Evolutionary conservation across 2,329 filamentous ascomycete genomes (phyloP).

Genomic region (Biscogniauxia mediterranea): DNA sequence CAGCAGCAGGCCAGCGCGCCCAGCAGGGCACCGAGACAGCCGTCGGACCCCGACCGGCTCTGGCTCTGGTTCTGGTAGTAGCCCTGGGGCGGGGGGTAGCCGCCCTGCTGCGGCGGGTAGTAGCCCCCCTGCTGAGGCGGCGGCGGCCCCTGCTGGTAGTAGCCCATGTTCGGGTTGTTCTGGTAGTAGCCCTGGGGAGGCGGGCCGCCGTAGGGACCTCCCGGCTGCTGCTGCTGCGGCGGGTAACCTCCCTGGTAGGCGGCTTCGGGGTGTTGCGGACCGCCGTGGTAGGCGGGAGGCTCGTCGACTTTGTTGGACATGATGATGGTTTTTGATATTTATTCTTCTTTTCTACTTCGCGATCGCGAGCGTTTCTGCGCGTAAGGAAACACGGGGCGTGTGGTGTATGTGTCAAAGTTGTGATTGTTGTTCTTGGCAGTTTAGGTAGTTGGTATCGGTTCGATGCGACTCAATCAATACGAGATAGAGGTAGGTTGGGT

Average conservation of each 20-base stretch:
- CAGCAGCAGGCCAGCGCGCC: conserved; percentile 57
- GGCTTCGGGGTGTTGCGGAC: conserved; percentile 45
- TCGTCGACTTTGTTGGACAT: conserved; percentile 49
- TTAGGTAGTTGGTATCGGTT: too few species aligned
- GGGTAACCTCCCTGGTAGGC: conserved; percentile 37
- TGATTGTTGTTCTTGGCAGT: too few species aligned
- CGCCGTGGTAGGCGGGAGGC: conserved; percentile 48
- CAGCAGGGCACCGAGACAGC: conserved; percentile 45
- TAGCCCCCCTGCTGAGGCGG: conserved; percentile 33
- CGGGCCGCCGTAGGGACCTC: conserved; percentile 21
- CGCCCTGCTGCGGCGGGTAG: conserved; percentile 34
- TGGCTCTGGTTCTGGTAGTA: conserved; percentile 31
- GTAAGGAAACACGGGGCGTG: too few species aligned
- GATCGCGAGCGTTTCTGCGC: background rate
- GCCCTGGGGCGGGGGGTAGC: conserved; percentile 35
- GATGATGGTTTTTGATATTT: conserved; percentile 4
- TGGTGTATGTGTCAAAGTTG: too few species aligned
- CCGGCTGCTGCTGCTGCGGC: conserved; percentile 24
- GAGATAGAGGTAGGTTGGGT: too few species aligned
- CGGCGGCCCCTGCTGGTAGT: conserved; percentile 37
- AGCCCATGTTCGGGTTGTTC: conserved; percentile 42
- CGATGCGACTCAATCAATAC: too few species aligned
- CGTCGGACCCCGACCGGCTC: conserved; percentile 19
- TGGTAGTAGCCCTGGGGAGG: conserved; percentile 39
- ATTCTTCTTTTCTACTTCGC: background rate